phyloP scores from a whole-genome alignment of 257 asterid genomes.

The Solanum piurae region DNA sequence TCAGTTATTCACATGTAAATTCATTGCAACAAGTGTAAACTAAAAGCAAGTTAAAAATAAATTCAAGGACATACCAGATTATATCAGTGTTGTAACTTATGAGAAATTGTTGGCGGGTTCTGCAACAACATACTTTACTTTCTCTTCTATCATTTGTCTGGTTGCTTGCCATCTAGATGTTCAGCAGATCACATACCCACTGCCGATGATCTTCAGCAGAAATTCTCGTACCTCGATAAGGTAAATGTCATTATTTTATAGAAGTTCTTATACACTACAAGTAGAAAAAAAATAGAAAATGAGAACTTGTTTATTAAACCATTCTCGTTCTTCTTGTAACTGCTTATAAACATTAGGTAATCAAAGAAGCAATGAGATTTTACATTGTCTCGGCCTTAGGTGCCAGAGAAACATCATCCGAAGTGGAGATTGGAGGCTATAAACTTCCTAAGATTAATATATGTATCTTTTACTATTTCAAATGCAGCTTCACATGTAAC shows the following conservation, averaged over 20 bases:
- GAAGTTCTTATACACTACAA: neutral
- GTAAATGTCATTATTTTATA: slow-evolving; percentile 7
- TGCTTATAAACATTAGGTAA: slow-evolving; percentile 39
- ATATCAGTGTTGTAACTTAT: slow-evolving; percentile 78
- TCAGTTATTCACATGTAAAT: no score
- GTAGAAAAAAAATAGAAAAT: neutral
- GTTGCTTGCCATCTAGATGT: slow-evolving; percentile 60
- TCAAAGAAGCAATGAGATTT: slow-evolving; percentile 90
- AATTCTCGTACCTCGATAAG: slow-evolving; percentile 72
- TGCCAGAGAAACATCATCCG: slow-evolving; percentile 76
- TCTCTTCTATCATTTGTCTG: slow-evolving; percentile 58
- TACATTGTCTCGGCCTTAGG: slow-evolving; percentile 77
- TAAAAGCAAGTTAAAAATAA: slow-evolving; percentile 3
- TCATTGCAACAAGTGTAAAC: no score
- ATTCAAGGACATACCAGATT: slow-evolving; percentile 61
- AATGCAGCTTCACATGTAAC: neutral
- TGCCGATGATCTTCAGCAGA: slow-evolving; percentile 62
- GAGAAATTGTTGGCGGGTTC: slow-evolving; percentile 95
- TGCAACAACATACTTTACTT: slow-evolving; percentile 75
- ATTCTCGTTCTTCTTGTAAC: neutral
- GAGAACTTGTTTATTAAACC: neutral
- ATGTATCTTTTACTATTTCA: neutral
- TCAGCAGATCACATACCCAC: slow-evolving; percentile 52
- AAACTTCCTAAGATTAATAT: slow-evolving; percentile 63
- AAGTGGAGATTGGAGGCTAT: slow-evolving; percentile 79